Percentiles rank a stretch among this genome's conserved stretches.
These are phyloP conservation scores for Hymenoscyphus scutula DNA, from an alignment of 2,329 filamentous ascomycete species.

Conservation along the genomic window DNA sequence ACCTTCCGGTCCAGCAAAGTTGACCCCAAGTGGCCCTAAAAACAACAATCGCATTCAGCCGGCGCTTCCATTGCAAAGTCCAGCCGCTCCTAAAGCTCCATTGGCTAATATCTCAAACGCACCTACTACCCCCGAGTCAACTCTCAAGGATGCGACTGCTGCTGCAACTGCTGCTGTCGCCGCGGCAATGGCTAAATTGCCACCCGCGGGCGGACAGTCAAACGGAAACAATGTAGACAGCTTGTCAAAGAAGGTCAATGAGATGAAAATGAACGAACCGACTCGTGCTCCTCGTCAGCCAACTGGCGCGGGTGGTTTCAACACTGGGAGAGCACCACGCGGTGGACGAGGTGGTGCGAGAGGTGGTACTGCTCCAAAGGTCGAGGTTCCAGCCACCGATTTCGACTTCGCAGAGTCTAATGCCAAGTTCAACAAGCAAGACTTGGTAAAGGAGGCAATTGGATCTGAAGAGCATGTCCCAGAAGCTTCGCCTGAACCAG, in stretches of 20 bases:
- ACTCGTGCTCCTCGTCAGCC: slow-evolving; percentile 49
- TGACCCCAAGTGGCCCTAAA: slow-evolving; percentile 43
- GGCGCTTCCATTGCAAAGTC: slow-evolving; percentile 61
- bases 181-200: slow-evolving; percentile 76
- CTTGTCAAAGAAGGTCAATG: slow-evolving; percentile 69
- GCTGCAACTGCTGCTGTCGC: slow-evolving; percentile 73
- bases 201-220: slow-evolving; percentile 42
- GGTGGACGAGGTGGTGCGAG: slow-evolving; percentile 43
- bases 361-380: slow-evolving; percentile 53
- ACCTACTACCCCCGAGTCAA: slow-evolving; percentile 34
- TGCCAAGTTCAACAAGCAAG: slow-evolving; percentile 84
- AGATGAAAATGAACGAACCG: slow-evolving; percentile 67
- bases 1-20: slow-evolving; percentile 21
- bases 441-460: slow-evolving; percentile 83
- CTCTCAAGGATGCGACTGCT: slow-evolving; percentile 66
- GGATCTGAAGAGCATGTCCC: slow-evolving; percentile 59
- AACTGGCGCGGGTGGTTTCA: slow-evolving; percentile 40
- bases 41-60: slow-evolving; percentile 55
- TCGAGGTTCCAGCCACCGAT: slow-evolving; percentile 86
- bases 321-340: slow-evolving; percentile 42
- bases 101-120: slow-evolving; percentile 34
- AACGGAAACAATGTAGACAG: slow-evolving; percentile 60
- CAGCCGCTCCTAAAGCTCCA: slow-evolving; percentile 41
- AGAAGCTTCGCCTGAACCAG: slow-evolving; percentile 43
- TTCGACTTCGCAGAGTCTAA: slow-evolving; percentile 89